Base-by-base conservation (phyloP, 192 early-diverging fungal species). In the Gamsiella multidivaricata region DNA sequence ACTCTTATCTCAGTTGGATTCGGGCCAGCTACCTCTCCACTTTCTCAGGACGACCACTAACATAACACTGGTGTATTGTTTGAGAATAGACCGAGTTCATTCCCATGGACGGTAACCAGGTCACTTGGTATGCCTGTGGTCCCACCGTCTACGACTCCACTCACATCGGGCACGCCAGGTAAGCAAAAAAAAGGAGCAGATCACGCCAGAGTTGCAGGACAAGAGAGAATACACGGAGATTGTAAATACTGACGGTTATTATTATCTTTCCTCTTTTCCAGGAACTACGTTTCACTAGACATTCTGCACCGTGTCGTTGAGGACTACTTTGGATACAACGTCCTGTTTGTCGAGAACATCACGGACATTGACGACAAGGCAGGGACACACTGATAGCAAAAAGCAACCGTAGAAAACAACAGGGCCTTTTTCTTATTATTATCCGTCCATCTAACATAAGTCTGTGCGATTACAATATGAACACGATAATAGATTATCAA, bases 301-400 rank as follows among this genome's bases (percentile, higher is more conserved):
- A 96, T 97, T 58, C 84, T 98, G 45, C 91, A 97, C 29, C 90
- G 97, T 49, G 91, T 99, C 52, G 81, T 99, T 79, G 91, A 94
- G 69, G 96, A 98, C 65, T 98, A 97, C 81, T 95, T 99, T 73
- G 88, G 88, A 55, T 99, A 97, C 81, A 91, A 99, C 57, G 92
- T 99, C 45, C 83, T 89, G 42, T 92, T 94, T 81, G 95, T 99
- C 25, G 95, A 97, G 88, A 99, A 99, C 79, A 91, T 99, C 49
- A 99, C 97, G 31, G 97, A 99, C 71, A 94, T 99, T 74, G 97
- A 99, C 78, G 97, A 99, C 78, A 99, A 99, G 79, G 84, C 84
- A 79, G n/a, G 17, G 12, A 3, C 11, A 41, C 37, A 25, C 4
- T 41, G 25, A n/a, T 12, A 53, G 22, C 10, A 45, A 10, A 54